phyloP scores from a whole-genome alignment of 2,329 filamentous ascomycete genomes.

The Aspergillus tubingensis region DNA sequence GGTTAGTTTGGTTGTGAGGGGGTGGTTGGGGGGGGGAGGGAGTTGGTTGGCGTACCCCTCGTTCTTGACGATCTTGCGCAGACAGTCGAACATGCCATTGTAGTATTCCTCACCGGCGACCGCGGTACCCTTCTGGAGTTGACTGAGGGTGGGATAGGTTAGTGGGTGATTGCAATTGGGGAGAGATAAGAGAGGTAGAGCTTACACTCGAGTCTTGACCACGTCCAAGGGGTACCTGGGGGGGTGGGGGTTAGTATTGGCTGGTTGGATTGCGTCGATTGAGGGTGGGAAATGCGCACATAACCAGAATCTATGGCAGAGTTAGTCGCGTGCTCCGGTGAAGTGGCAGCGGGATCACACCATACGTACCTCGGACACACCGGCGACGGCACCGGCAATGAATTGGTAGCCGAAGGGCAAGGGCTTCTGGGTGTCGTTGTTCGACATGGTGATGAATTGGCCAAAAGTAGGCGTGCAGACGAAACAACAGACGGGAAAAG shows the following conservation, averaged over 20 bases:
- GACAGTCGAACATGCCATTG: slow-evolving; percentile 97
- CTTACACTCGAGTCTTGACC: slow-evolving; percentile 95
- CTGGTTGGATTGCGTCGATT: not conserved
- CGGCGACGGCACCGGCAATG: slow-evolving; percentile 91
- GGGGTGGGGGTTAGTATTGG: not conserved
- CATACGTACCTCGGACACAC: slow-evolving; percentile 85
- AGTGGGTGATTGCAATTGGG: slow-evolving; percentile 7
- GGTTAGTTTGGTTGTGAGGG: not conserved
- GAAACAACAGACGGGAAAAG: not conserved
- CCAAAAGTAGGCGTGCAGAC: slow-evolving; percentile 3
- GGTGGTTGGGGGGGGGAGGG: not conserved
- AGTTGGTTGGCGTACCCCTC: slow-evolving; percentile 72
- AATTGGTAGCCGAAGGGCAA: slow-evolving; percentile 95
- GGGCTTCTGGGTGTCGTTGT: slow-evolving; percentile 65
- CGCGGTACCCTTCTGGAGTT: slow-evolving; percentile 76
- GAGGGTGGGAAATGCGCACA: slow-evolving; percentile 57
- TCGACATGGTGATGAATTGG: slow-evolving; percentile 57
- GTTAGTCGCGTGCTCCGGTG: slow-evolving; percentile 19
- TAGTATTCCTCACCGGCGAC: slow-evolving; percentile 75
- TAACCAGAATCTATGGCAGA: slow-evolving; percentile 73
- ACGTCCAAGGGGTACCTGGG: slow-evolving; percentile 98
- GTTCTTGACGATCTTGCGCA: slow-evolving; percentile 92
- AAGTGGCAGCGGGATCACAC: slow-evolving; percentile 1
- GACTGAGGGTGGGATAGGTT: slow-evolving; percentile 53
- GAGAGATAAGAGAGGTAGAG: slow-evolving; percentile 24